Evolutionary conservation across 768 basidiomycete species (phyloP).

Genomic region (Tephrocybe sp.): DNA sequence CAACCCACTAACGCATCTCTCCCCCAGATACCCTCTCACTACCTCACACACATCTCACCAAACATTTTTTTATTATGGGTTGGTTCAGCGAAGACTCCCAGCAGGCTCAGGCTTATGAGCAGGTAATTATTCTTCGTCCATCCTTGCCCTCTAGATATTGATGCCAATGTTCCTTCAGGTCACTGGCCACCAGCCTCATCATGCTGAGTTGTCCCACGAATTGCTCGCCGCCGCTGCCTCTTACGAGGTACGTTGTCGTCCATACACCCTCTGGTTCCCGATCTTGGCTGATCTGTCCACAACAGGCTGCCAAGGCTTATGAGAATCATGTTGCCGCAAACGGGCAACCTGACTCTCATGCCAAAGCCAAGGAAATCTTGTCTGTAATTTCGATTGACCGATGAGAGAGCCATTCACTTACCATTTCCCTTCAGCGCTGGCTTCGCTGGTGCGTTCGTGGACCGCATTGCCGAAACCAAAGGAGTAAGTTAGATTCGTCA

Average conservation of each 20-base stretch:
- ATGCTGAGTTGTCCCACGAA: constrained; percentile 64
- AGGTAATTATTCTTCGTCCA: constrained; percentile 24
- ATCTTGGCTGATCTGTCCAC: background rate
- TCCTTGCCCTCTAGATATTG: too few relatives aligned
- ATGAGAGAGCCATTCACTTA: background rate
- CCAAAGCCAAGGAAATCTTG: constrained; percentile 57
- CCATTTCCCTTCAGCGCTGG: constrained; percentile 40
- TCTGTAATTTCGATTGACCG: constrained; percentile 11
- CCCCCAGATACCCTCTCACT: too few relatives aligned
- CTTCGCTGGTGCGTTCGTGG: constrained; percentile 53
- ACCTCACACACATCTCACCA: constrained; percentile 10
- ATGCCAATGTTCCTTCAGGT: too few relatives aligned
- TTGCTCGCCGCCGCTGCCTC: constrained; percentile 66
- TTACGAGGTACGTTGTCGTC: constrained; percentile 49
- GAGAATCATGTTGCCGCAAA: constrained; percentile 50
- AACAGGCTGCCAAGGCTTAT: constrained; percentile 64
- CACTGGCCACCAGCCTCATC: constrained; percentile 47
- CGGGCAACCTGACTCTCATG: constrained; percentile 52
- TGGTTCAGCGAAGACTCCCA: constrained; percentile 42
- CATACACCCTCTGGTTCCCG: background rate
- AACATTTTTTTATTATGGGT: constrained; percentile 32
- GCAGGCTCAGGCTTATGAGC: constrained; percentile 39
- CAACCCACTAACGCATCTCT: background rate
- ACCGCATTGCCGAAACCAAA: constrained; percentile 56
- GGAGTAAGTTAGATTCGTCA: constrained; percentile 29